A percentile compares a stretch with the other conserved stretches of the same genome.
Evolutionary conservation across 2,329 filamentous ascomycete genomes (phyloP).

Genomic region (Neonectria hederae): DNA sequence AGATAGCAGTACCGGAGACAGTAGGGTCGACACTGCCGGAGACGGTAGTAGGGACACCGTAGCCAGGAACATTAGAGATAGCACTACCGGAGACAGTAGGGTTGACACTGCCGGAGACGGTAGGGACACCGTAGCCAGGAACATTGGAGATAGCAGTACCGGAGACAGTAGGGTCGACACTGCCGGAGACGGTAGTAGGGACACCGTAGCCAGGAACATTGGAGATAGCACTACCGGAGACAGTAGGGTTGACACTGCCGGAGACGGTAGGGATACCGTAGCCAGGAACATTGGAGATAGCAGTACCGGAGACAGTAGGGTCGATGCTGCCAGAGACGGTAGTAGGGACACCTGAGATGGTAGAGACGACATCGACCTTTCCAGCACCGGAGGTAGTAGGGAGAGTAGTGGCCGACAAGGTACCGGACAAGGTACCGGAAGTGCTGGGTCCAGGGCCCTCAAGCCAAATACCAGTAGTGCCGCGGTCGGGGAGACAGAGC

Average conservation of each 20-base stretch:
- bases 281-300: no score
- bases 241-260: background rate
- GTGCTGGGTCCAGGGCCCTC: background rate
- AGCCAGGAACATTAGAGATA: background rate
- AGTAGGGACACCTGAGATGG: background rate
- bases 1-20: background rate
- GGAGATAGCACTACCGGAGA: background rate
- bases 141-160: no score
- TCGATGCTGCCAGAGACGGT: background rate
- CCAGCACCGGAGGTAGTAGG: background rate
- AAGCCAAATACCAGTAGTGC: slow-evolving; percentile 25
- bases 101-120: background rate
- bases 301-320: background rate
- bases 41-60: no score
- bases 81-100: background rate
- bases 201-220: background rate
- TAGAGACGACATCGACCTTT: no score
- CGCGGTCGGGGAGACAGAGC: slow-evolving; percentile 34
- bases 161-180: background rate
- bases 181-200: background rate
- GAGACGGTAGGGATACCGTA: background rate
- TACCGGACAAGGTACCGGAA: background rate
- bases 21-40: background rate
- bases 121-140: background rate
- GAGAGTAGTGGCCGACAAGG: background rate